Base-by-base conservation (phyloP, 768 basidiomycete species). In the Leccinum imitatum region DNA sequence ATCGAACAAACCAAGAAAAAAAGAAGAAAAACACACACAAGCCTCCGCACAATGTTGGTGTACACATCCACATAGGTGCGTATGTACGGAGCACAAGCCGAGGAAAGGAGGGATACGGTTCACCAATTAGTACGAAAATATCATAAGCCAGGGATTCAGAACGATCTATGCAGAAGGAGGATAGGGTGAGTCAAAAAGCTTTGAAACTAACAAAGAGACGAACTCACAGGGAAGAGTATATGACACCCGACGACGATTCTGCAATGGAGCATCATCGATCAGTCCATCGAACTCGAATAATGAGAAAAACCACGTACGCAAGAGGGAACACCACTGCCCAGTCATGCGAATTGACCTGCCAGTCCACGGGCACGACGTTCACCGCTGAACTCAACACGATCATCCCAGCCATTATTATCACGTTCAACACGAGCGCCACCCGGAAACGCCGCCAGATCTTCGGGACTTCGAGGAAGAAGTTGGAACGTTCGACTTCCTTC, bases 381-480 rank as follows among this genome's bases (percentile, higher is more conserved):
- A 30, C 5, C 76, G 60, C 5, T 1, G 79, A 74, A 2, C 81
- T 76, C 46, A 92, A 72, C 51, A 94, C 70, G 60, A 85, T 71
- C 76, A 92, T 87, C 47, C 68, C 77, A 3, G 73, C 79, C 57
- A 85, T 76, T 14, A 76, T 57, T 37, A 80, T n/a, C 61, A 84
- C 72, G 31, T 79, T 85, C 50, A 90, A 56, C 25, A 83, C 56
- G 65, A 91, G 78, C 31, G 85, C 80, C 47, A 83, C 63, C 77
- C 88, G 85, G 75, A 92, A 95, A 2, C 92, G 87, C 65, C 84
- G 84, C 74, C 87, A 78, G 69, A 95, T 93, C 63, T 84, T 84
- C 17, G 94, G 93, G 19, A 94, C 85, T 71, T 96, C 93, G 50
- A 89, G 83, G 82, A 90, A 94, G 78, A 96, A 94, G 71, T 94